Conservation (phyloP, 106 monocot genomes). For the Dendrobium officinale region DNA sequence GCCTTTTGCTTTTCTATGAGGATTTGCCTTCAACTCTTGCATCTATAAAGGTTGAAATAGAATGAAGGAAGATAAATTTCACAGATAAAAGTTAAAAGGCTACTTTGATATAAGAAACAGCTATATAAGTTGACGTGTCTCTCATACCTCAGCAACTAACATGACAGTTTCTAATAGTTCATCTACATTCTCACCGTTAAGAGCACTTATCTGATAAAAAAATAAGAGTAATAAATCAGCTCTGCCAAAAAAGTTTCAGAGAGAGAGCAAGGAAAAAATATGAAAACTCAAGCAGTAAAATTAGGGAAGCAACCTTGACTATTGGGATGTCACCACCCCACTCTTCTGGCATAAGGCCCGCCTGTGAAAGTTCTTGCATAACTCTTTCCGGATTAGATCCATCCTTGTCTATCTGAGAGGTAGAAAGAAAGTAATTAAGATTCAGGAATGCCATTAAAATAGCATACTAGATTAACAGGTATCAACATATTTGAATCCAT, state of each 20-base stretch:
- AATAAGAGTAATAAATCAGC: slow-evolving; percentile 14
- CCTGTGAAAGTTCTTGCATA: slow-evolving; percentile 93
- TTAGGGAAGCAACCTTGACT: slow-evolving; percentile 60
- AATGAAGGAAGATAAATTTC: background rate
- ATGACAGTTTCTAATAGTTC: slow-evolving; percentile 87
- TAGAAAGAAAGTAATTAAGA: background rate
- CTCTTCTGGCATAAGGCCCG: slow-evolving; percentile 85
- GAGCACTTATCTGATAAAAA: slow-evolving; percentile 80
- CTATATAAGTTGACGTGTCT: background rate
- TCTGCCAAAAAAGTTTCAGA: slow-evolving; percentile 8
- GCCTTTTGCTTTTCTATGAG: slow-evolving; percentile 90
- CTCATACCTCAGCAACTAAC: slow-evolving; percentile 89
- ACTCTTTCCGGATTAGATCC: slow-evolving; percentile 88
- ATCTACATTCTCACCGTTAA: slow-evolving; percentile 89
- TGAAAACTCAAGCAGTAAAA: background rate
- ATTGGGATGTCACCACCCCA: slow-evolving; percentile 98
- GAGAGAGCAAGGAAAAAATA: slow-evolving; percentile 5
- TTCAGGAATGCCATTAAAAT: background rate
- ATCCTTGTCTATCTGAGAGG: slow-evolving; percentile 78
- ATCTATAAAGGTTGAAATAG: slow-evolving; percentile 34
- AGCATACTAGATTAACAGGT: background rate
- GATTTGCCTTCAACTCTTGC: slow-evolving; percentile 98
- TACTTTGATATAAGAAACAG: background rate
- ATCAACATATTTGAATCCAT: background rate
- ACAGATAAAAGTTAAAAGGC: background rate